Evolutionary conservation across 306 rosid genomes (phyloP).

Genomic region (Rubus idaeus): DNA sequence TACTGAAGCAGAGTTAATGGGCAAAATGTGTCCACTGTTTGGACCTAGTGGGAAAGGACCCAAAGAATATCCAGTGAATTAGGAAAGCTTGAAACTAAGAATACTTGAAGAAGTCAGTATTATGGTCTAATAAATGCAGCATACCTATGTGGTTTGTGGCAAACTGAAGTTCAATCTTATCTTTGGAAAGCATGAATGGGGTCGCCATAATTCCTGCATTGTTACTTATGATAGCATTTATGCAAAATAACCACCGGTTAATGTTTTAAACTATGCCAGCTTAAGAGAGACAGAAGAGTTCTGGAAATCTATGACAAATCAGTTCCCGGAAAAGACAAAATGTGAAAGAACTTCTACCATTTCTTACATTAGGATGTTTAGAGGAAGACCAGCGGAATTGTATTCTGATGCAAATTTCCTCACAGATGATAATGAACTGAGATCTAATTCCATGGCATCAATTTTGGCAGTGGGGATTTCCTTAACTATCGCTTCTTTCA

Average conservation of each 20-base stretch:
- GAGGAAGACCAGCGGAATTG: conserved; percentile 49
- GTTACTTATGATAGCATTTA: conserved; percentile 54
- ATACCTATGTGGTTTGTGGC: conserved; percentile 81
- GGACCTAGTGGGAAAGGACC: too few relatives aligned
- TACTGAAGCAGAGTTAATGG: too few relatives aligned
- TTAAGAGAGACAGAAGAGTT: conserved; percentile 5
- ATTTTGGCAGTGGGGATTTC: conserved; percentile 71
- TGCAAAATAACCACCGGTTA: conserved; percentile 17
- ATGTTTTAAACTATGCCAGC: background rate
- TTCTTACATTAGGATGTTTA: conserved; percentile 83
- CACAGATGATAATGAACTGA: conserved; percentile 64
- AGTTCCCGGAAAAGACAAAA: background rate
- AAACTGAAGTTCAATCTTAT: conserved; percentile 80
- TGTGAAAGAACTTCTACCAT: conserved; percentile 7
- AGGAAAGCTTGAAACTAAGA: background rate
- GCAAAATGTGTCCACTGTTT: too few relatives aligned
- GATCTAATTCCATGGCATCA: conserved; percentile 77
- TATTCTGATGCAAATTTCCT: conserved; percentile 65
- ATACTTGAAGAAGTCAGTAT: background rate
- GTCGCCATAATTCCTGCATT: conserved; percentile 83
- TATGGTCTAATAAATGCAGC: background rate
- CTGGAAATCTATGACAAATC: background rate
- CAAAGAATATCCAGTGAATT: background rate
- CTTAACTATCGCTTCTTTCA: conserved; percentile 54
- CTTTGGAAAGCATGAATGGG: conserved; percentile 65